Evolutionary conservation across 768 basidiomycete species (phyloP), one percentile per base, ranked within the genome.

Genomic region (Lentinula boryana): DNA sequence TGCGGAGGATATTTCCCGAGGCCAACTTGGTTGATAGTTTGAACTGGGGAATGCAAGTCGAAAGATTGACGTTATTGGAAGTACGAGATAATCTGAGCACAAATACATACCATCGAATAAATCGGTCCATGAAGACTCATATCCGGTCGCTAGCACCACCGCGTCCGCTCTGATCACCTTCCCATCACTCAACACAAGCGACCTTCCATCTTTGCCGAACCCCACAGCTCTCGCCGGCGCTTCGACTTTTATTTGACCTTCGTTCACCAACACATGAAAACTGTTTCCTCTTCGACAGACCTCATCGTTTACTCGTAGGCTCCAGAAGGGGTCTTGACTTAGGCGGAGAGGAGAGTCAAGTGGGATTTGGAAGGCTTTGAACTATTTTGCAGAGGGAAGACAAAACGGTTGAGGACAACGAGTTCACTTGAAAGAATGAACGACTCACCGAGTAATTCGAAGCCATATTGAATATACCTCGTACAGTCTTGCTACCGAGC

Each of bases 101-200:
- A 27, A 27, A 10, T 12, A 41, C 69, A 12, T 56, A 73, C 74
- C 61, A 48, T 74, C 72, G 43, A 79, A 74, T 3, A 79, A 66
- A 16, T 63, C 62, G 0, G 65, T 63, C 86, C 86, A 88, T 2
- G 86, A 87, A 4, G 83, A 85, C 33, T 67, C 64, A 65, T 80
- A 88, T 1, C 86, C 87, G 3, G 86, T 87, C 1, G 80, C 79
- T 0, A 88, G 74, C 6, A 88, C 72, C 10, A 88, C 68, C 31
- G 74, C 78, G 32, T 80, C 71, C 0, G 83, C 81, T 8, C 66
- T 64, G 3, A 86, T n/a, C 0, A 64, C 62, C 51, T 71, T 62
- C 0, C 82, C 83, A 61, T 81, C 74, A 23, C 67, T 72, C 21
- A 88, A 67, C 0, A 75, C 27, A 13, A 88, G 62, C 0, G 77